Evolutionary conservation across 2,329 filamentous ascomycete species (phyloP).

Genomic region (Beauveria medogensis): DNA sequence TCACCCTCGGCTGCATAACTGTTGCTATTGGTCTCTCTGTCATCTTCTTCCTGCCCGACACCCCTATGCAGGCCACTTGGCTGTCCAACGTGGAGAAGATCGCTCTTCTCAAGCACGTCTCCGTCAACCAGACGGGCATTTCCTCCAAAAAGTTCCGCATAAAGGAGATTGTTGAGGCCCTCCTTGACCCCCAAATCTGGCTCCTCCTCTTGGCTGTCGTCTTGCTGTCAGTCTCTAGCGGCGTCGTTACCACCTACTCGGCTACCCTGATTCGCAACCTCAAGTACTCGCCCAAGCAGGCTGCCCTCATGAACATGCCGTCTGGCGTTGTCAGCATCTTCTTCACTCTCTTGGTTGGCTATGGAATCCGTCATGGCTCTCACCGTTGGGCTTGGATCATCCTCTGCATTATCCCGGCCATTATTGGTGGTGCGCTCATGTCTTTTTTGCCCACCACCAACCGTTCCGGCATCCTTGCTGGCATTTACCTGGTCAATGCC

Average conservation of each 20-base stretch:
- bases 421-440: conserved; percentile 43
- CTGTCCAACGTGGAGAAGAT: conserved; percentile 41
- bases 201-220: conserved; percentile 40
- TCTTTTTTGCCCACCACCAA: conserved; percentile 41
- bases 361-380: conserved; percentile 36
- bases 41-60: conserved; percentile 30
- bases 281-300: conserved; percentile 34
- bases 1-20: conserved; percentile 51
- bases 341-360: conserved; percentile 40
- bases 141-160: conserved; percentile 44
- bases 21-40: conserved; percentile 25
- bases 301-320: conserved; percentile 48
- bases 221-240: conserved; percentile 42
- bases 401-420: conserved; percentile 39
- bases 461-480: conserved; percentile 37
- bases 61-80: conserved; percentile 37
- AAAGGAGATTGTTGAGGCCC: conserved; percentile 43
- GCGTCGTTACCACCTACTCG: conserved; percentile 47
- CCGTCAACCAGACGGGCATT: conserved; percentile 51
- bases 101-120: conserved; percentile 43
- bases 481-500: conserved; percentile 44
- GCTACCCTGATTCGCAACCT: conserved; percentile 43
- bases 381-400: conserved; percentile 44
- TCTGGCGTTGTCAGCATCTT: conserved; percentile 45
- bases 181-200: conserved; percentile 44